These are phyloP conservation scores for Pterothamnion heteromorphum DNA, from an alignment of 31 red algal genomes.

Conservation along the genomic window DNA sequence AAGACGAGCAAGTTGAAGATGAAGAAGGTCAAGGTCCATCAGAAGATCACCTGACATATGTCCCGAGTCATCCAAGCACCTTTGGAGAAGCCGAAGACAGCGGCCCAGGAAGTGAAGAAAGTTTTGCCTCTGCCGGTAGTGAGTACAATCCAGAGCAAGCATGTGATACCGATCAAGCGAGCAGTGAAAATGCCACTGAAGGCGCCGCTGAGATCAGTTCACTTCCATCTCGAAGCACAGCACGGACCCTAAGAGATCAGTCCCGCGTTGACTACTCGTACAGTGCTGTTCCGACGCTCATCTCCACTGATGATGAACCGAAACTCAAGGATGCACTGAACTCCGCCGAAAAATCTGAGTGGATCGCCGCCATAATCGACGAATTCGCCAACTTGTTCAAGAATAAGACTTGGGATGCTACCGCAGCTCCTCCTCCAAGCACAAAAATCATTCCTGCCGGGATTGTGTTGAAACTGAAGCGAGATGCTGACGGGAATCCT, in stretches of 20 bases:
- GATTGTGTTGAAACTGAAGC: constrained; percentile 35
- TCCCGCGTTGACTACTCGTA: too few relatives aligned
- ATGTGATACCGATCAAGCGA: not conserved
- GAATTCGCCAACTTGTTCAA: constrained; percentile 15
- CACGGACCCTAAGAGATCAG: not conserved
- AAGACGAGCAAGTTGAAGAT: too few relatives aligned
- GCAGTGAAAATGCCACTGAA: not conserved
- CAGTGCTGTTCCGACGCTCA: not conserved
- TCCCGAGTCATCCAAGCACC: too few relatives aligned
- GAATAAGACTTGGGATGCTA: not conserved
- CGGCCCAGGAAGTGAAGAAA: not conserved
- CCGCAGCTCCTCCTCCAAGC: not conserved
- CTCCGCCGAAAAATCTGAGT: not conserved
- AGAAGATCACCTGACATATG: too few relatives aligned
- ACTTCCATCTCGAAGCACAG: not conserved
- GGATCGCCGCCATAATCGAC: constrained; percentile 14
- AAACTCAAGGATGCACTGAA: not conserved
- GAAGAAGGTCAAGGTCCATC: too few relatives aligned
- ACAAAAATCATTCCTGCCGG: not conserved
- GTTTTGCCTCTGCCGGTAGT: not conserved
- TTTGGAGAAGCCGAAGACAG: not conserved
- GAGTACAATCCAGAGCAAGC: not conserved
- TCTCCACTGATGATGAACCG: constrained; percentile 21
- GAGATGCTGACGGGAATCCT: constrained; percentile 15
- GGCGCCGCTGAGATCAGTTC: not conserved